Evolutionary conservation across 805 yeast genomes (phyloP).

Genomic region (Starmera dryadoides): DNA sequence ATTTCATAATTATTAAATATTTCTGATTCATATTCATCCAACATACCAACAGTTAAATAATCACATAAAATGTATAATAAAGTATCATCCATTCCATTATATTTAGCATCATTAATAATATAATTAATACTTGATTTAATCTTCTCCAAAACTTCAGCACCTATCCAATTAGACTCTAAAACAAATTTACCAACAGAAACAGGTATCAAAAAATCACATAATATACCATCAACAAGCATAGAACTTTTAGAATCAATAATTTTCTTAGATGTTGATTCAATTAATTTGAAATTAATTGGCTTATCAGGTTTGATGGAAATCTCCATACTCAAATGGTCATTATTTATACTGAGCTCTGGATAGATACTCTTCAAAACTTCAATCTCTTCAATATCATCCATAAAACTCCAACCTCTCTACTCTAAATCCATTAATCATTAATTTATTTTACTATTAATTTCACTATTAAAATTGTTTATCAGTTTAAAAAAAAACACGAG

Average conservation of each 20-base stretch:
- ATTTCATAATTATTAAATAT: conserved; percentile 8
- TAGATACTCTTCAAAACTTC: conserved; percentile 33
- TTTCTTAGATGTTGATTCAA: too few species aligned
- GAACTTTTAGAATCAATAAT: too few species aligned
- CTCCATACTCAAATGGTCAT: conserved; percentile 13
- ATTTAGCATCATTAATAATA: conserved; percentile 26
- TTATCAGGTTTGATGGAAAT: conserved; percentile 18
- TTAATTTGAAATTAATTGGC: not conserved
- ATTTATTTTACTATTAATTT: too few species aligned
- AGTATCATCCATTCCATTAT: conserved; percentile 22
- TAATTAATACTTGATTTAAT: conserved; percentile 15
- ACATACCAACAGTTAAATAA: conserved; percentile 22
- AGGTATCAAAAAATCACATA: conserved; percentile 18
- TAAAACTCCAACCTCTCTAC: not conserved
- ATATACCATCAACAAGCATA: not conserved
- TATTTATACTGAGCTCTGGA: conserved; percentile 26
- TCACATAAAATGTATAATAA: conserved; percentile 38
- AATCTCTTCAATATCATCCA: conserved; percentile 14
- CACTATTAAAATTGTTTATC: too few species aligned
- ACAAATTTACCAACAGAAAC: conserved; percentile 18
- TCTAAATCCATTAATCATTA: not conserved
- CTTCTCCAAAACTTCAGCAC: conserved; percentile 6
- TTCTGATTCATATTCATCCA: conserved; percentile 1
- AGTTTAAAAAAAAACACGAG: too few species aligned
- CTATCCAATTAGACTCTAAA: conserved; percentile 27